These are phyloP conservation scores for Sporothrix curviconia DNA, from an alignment of 2,329 filamentous ascomycete genomes.

Conservation along the genomic window DNA sequence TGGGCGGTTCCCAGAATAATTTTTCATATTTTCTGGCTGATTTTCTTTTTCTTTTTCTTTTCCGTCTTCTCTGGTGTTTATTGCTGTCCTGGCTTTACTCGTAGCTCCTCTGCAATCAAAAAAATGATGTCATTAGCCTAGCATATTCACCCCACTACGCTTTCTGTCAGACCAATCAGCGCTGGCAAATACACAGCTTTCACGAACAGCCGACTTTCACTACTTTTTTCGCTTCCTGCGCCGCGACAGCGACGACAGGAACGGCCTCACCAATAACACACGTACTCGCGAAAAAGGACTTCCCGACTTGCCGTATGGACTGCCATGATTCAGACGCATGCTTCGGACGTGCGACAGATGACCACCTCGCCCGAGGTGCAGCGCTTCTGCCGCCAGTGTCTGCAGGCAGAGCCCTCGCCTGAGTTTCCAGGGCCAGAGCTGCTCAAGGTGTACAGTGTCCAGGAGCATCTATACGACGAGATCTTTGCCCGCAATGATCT, in stretches of 20 bases:
- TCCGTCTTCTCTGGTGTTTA: no score
- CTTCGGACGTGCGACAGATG: neutral
- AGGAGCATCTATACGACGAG: slow-evolving; percentile 55
- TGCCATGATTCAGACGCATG: neutral
- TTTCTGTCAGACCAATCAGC: neutral
- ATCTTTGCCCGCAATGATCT: slow-evolving; percentile 37
- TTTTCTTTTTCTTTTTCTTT: neutral
- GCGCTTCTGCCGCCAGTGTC: slow-evolving; percentile 64
- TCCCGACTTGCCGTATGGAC: slow-evolving; percentile 11
- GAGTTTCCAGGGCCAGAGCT: slow-evolving; percentile 54
- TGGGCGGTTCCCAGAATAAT: no score
- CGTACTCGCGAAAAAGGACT: no score
- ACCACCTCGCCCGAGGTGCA: neutral
- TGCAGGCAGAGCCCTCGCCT: slow-evolving; percentile 63
- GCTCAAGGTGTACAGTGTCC: slow-evolving; percentile 55
- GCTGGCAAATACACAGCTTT: neutral
- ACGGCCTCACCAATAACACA: neutral
- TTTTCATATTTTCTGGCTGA: neutral
- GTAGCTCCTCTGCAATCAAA: neutral
- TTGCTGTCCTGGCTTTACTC: neutral
- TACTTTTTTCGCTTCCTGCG: neutral
- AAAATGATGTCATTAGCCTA: slow-evolving; percentile 12
- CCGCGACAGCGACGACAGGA: neutral
- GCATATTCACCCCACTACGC: neutral
- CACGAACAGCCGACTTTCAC: no score